Conservation (phyloP, 495 filamentous ascomycete species). For the Penicillium egyptiacum region DNA sequence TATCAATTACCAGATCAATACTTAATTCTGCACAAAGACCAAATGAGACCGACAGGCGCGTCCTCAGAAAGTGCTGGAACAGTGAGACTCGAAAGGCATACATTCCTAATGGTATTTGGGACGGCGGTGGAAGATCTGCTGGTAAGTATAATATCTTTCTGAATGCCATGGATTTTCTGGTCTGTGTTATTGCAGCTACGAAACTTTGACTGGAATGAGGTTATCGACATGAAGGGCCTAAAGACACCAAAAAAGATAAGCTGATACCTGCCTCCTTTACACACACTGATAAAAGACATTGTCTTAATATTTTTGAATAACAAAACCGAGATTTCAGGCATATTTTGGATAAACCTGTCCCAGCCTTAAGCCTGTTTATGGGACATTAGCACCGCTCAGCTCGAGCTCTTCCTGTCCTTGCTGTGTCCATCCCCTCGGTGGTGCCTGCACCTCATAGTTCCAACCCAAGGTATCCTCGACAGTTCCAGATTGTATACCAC, state of each 20-base stretch:
- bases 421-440: constrained; percentile 36
- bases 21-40: constrained; percentile 56
- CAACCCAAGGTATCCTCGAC: constrained; percentile 74
- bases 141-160: constrained; percentile 50
- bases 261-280: too few relatives aligned
- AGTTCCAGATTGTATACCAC: constrained; percentile 82
- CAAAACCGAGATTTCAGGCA: neutral
- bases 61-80: constrained; percentile 70
- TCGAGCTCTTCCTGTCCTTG: constrained; percentile 27
- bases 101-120: constrained; percentile 66
- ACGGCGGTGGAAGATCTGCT: constrained; percentile 76
- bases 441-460: constrained; percentile 45
- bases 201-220: constrained; percentile 32
- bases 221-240: constrained; percentile 1
- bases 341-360: neutral
- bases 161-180: constrained; percentile 8
- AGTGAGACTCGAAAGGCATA: constrained; percentile 54
- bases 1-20: constrained; percentile 50
- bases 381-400: constrained; percentile 31
- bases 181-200: constrained; percentile 24
- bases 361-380: constrained; percentile 1
- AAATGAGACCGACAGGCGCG: constrained; percentile 15
- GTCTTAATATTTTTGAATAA: too few relatives aligned
- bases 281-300: too few relatives aligned
- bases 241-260: too few relatives aligned